phyloP scores from a whole-genome alignment of 306 rosid genomes.

The Sesbania bispinosa region DNA sequence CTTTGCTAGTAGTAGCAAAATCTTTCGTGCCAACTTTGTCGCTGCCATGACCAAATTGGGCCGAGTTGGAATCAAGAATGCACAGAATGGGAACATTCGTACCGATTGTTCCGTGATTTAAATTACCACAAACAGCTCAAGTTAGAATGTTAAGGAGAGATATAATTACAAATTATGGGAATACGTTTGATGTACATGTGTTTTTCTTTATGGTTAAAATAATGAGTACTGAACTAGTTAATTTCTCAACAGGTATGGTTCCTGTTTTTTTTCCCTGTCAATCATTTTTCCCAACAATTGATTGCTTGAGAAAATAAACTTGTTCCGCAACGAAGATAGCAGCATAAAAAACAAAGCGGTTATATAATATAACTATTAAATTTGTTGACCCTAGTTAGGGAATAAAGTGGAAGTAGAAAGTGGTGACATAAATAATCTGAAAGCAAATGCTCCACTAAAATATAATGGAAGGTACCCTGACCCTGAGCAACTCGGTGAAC shows the following conservation, averaged over 20 bases:
- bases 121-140: not conserved
- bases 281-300: not conserved
- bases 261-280: not conserved
- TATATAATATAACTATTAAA: not conserved
- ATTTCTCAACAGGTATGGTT: constrained; percentile 2
- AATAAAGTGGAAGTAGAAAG: not conserved
- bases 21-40: constrained; percentile 48
- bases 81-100: constrained; percentile 61
- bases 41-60: constrained; percentile 75
- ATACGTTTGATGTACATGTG: constrained; percentile 24
- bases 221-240: not conserved
- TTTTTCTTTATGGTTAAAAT: constrained; percentile 1
- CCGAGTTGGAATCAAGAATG: constrained; percentile 64
- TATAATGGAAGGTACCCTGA: not conserved
- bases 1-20: constrained; percentile 41
- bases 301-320: not conserved
- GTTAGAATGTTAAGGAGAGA: not conserved
- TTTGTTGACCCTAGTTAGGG: not conserved
- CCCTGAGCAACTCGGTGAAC: not conserved
- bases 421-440: not conserved
- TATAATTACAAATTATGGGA: not conserved
- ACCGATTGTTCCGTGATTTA: constrained; percentile 47
- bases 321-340: too few relatives aligned
- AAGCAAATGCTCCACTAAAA: not conserved
- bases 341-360: not conserved